Conservation (phyloP, 2,329 filamentous ascomycete genomes). For the Aureobasidium sp. region DNA sequence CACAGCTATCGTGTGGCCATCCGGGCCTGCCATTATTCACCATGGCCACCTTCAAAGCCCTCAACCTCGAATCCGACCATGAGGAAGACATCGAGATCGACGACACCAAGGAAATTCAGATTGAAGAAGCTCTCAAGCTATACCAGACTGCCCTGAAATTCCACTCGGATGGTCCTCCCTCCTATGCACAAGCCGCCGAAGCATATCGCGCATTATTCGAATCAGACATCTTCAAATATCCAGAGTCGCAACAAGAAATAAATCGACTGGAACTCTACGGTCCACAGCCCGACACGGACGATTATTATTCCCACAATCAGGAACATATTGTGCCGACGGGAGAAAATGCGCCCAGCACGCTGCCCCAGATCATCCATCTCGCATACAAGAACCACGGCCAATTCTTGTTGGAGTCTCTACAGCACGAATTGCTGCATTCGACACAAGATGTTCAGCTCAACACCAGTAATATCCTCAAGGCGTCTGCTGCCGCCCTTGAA, state of each 20-base stretch:
- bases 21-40: slow-evolving; percentile 13
- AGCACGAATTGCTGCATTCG: slow-evolving; percentile 31
- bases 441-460: slow-evolving; percentile 2
- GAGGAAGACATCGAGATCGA: slow-evolving; percentile 86
- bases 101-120: slow-evolving; percentile 91
- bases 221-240: slow-evolving; percentile 90
- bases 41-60: slow-evolving; percentile 64
- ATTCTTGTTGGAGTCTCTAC: slow-evolving; percentile 69
- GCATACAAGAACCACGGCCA: slow-evolving; percentile 95
- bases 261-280: slow-evolving; percentile 55
- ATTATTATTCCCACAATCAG: slow-evolving; percentile 17
- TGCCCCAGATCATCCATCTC: slow-evolving; percentile 84
- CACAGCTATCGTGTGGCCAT: not conserved
- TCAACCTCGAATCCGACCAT: slow-evolving; percentile 92
- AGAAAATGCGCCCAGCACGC: slow-evolving; percentile 70
- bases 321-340: slow-evolving; percentile 23
- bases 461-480: slow-evolving; percentile 21
- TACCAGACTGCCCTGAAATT: slow-evolving; percentile 88
- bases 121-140: slow-evolving; percentile 91
- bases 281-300: slow-evolving; percentile 33
- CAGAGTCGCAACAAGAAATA: slow-evolving; percentile 79
- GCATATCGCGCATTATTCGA: slow-evolving; percentile 81
- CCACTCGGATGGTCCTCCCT: slow-evolving; percentile 74
- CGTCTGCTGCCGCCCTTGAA: slow-evolving; percentile 37
- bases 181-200: slow-evolving; percentile 65